A percentile compares a stretch with the other conserved stretches of the same genome.
Evolutionary conservation across 164 flowering plant species (phyloP).

Genomic region (Nelumbo lutea): DNA sequence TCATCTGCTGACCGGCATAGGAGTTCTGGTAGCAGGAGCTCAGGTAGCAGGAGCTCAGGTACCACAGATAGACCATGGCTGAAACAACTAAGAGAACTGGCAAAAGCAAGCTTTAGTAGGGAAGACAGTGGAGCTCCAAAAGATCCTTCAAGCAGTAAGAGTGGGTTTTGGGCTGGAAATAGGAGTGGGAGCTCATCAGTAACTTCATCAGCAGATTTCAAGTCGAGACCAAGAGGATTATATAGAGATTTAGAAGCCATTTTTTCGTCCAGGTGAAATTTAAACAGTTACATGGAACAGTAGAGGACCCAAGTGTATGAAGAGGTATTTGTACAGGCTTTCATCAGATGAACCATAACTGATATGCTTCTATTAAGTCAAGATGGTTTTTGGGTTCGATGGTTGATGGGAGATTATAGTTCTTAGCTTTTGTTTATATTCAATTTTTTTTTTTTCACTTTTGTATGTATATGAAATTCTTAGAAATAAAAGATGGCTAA

Average conservation of each 20-base stretch:
- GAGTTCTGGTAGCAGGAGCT: slow-evolving; percentile 46
- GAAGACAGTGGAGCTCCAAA: slow-evolving; percentile 27
- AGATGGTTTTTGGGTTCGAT: background rate
- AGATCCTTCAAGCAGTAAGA: slow-evolving; percentile 67
- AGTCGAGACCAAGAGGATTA: slow-evolving; percentile 47
- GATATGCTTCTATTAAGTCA: background rate
- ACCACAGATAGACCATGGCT: slow-evolving; percentile 62
- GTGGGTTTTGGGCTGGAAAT: slow-evolving; percentile 51
- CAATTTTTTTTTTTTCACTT: background rate
- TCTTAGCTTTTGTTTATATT: background rate
- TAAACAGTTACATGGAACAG: background rate
- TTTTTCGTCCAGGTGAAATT: slow-evolving; percentile 52
- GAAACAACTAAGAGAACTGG: slow-evolving; percentile 76
- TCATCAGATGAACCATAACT: slow-evolving; percentile 3
- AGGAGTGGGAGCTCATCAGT: slow-evolving; percentile 66
- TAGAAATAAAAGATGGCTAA: background rate
- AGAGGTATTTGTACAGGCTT: background rate
- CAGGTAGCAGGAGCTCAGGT: slow-evolving; percentile 50
- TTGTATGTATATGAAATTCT: background rate
- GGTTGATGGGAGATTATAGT: background rate
- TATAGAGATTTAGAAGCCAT: slow-evolving; percentile 79
- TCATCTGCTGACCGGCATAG: slow-evolving; percentile 28
- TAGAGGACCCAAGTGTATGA: background rate
- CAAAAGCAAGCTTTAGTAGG: slow-evolving; percentile 72
- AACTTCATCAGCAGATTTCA: slow-evolving; percentile 44